These are phyloP conservation scores for Didymosphaeria variabile DNA, from an alignment of 2,329 filamentous ascomycete genomes.

Conservation along the genomic window DNA sequence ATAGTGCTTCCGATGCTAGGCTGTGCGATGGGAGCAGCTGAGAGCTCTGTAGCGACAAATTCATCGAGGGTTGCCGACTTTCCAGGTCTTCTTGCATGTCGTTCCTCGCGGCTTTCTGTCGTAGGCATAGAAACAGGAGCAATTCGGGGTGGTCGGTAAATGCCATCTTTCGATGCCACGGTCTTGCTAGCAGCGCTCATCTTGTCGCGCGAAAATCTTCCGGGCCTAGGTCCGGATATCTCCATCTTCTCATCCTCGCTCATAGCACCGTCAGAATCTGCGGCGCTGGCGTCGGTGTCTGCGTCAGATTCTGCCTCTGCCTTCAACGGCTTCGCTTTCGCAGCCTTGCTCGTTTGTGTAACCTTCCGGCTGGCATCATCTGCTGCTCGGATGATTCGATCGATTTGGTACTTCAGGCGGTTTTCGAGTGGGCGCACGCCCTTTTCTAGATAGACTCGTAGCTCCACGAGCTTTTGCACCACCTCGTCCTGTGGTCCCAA, in stretches of 20 bases:
- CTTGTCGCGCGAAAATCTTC: constrained; percentile 51
- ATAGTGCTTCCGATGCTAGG: constrained; percentile 95
- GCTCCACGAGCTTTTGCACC: constrained; percentile 86
- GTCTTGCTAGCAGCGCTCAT: constrained; percentile 26
- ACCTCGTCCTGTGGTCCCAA: constrained; percentile 69
- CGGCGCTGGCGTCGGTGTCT: constrained; percentile 54
- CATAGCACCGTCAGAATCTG: constrained; percentile 37
- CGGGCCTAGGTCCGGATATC: constrained; percentile 69
- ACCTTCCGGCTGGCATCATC: constrained; percentile 66
- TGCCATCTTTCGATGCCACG: constrained; percentile 64
- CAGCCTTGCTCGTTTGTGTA: constrained; percentile 34
- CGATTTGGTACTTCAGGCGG: constrained; percentile 92
- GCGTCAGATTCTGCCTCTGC: constrained; percentile 50
- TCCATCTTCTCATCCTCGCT: constrained; percentile 59
- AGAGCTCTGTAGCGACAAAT: constrained; percentile 86
- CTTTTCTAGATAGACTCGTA: constrained; percentile 92
- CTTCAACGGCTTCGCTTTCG: constrained; percentile 31
- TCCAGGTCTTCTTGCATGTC: constrained; percentile 67
- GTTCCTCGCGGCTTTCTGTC: constrained; percentile 67
- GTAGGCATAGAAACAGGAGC: constrained; percentile 86
- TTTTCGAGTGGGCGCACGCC: constrained; percentile 90
- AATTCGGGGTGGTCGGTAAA: constrained; percentile 90
- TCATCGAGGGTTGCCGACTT: constrained; percentile 91
- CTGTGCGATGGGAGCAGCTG: constrained; percentile 79
- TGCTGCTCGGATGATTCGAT: constrained; percentile 89